Percentiles rank a stretch among this genome's conserved stretches.
Conservation (phyloP, 2,329 filamentous ascomycete species). For the Phialocephala sp. region DNA sequence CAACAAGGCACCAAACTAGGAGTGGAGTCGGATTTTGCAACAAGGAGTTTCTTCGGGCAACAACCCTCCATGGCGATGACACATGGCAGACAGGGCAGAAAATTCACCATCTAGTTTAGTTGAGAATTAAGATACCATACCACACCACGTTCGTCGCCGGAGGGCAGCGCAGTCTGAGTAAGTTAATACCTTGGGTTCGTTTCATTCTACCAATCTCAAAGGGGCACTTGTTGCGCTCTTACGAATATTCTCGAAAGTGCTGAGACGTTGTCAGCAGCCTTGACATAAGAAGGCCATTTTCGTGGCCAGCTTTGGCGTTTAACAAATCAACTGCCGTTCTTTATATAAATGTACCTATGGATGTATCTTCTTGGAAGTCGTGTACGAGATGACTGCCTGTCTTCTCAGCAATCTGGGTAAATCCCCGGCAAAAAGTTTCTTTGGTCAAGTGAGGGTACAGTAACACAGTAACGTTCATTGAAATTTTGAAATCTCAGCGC, state of each 20-base stretch:
- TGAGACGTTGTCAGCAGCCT: constrained; percentile 1
- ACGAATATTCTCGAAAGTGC: neutral
- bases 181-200: neutral
- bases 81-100: constrained; percentile 2
- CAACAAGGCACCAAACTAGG: constrained; percentile 9
- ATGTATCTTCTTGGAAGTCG: neutral
- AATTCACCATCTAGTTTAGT: constrained; percentile 5
- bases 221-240: neutral
- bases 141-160: neutral
- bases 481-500: neutral
- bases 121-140: constrained; percentile 9
- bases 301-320: neutral
- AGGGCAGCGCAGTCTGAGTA: neutral
- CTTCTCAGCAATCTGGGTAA: constrained; percentile 6
- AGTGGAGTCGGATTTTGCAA: constrained; percentile 22
- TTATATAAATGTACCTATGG: neutral
- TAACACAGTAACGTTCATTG: neutral
- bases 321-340: neutral
- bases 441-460: neutral
- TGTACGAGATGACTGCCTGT: neutral
- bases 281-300: constrained; percentile 9
- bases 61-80: neutral
- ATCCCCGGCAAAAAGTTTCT: neutral
- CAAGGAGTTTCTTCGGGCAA: constrained; percentile 7
- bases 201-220: neutral